Evolutionary conservation across 257 asterid genomes (phyloP).

Genomic region (Euphrasia confusa): DNA sequence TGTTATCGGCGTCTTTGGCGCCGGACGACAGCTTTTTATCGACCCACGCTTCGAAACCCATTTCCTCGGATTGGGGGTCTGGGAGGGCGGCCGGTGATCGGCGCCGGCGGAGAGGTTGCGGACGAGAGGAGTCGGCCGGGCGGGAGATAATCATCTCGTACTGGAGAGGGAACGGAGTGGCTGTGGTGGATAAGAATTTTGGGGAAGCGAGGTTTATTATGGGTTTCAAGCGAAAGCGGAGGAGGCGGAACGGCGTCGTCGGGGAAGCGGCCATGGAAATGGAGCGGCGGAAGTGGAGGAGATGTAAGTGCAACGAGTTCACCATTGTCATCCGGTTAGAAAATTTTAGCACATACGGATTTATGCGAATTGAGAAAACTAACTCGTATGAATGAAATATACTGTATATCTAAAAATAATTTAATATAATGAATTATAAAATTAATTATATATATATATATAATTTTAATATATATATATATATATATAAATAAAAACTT

Average conservation of each 20-base stretch:
- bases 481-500: too few relatives aligned
- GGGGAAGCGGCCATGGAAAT: conserved; percentile 25
- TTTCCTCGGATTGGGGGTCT: conserved; percentile 29
- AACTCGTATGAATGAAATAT: too few relatives aligned
- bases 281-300: conserved; percentile 49
- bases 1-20: conserved; percentile 16
- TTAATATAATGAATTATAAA: too few relatives aligned
- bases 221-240: conserved; percentile 21
- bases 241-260: conserved; percentile 27
- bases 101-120: conserved; percentile 30
- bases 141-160: conserved; percentile 87
- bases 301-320: conserved; percentile 33
- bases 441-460: too few relatives aligned
- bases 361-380: too few relatives aligned
- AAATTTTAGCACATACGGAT: not conserved
- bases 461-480: too few relatives aligned
- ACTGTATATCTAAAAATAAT: too few relatives aligned
- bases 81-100: conserved; percentile 31
- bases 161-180: conserved; percentile 81
- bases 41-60: conserved; percentile 78
- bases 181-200: conserved; percentile 45
- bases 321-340: conserved; percentile 34
- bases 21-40: conserved; percentile 46
- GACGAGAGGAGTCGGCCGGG: conserved; percentile 46
- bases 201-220: not conserved